These are phyloP conservation scores for Colletotrichum ledebouriae DNA, from an alignment of 2,329 filamentous ascomycete species.

Conservation along the genomic window DNA sequence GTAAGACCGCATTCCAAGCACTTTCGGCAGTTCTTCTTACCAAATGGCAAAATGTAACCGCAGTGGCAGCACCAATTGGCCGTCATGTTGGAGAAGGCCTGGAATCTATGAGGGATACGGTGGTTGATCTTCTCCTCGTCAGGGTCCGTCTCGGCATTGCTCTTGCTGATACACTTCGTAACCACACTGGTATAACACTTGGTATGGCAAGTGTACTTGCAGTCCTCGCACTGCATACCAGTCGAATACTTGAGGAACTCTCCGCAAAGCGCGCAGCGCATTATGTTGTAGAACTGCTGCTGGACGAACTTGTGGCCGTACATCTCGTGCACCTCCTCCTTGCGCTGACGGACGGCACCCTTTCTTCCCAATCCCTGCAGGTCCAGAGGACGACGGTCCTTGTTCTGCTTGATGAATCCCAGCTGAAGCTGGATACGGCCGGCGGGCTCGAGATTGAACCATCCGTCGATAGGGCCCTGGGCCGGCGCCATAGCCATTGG, in stretches of 20 bases:
- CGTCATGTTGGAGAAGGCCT: slow-evolving; percentile 96
- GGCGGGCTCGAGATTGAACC: slow-evolving; percentile 96
- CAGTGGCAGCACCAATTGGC: slow-evolving; percentile 99
- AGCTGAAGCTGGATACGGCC: slow-evolving; percentile 92
- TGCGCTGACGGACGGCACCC: slow-evolving; percentile 95
- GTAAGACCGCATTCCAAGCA: slow-evolving; percentile 95
- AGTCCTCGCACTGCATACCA: slow-evolving; percentile 99
- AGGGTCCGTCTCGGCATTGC: slow-evolving; percentile 96
- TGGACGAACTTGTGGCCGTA: slow-evolving; percentile 99
- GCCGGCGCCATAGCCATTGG: slow-evolving; percentile 59
- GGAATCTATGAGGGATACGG: slow-evolving; percentile 96
- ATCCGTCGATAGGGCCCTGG: slow-evolving; percentile 83
- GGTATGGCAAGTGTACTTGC: slow-evolving; percentile 99
- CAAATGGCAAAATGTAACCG: slow-evolving; percentile 94
- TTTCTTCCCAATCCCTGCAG: slow-evolving; percentile 92
- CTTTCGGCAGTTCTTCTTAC: slow-evolving; percentile 93
- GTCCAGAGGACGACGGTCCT: slow-evolving; percentile 85
- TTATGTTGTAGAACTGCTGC: slow-evolving; percentile 99
- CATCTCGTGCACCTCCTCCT: slow-evolving; percentile 98
- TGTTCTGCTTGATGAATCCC: slow-evolving; percentile 92
- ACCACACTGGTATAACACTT: slow-evolving; percentile 98
- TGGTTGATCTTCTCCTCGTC: slow-evolving; percentile 99
- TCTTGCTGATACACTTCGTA: slow-evolving; percentile 99
- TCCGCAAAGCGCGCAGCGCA: slow-evolving; percentile 97
- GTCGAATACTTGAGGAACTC: slow-evolving; percentile 99